Evolutionary conservation across 23 red algal genomes (phyloP).

Genomic region (Gracilaria domingensis): DNA sequence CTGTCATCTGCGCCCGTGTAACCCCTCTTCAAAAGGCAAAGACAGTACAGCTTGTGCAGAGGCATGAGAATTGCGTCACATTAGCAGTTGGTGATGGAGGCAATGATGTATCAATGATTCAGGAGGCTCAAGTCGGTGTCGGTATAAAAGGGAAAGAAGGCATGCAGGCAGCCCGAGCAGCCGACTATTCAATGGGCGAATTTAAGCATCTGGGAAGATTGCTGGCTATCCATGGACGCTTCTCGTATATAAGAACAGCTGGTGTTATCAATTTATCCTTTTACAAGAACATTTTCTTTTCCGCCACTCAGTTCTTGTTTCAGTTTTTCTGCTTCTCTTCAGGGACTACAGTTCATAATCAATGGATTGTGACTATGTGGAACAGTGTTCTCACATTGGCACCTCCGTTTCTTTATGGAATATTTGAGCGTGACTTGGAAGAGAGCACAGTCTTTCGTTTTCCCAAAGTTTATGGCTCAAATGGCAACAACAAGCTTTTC

Average conservation of each 20-base stretch:
- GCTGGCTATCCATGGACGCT: conserved; percentile 87
- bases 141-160: conserved; percentile 95
- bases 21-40: conserved; percentile 94
- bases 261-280: conserved; percentile 90
- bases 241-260: conserved; percentile 80
- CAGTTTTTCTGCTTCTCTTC: conserved; percentile 89
- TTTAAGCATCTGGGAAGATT: conserved; percentile 83
- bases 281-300: conserved; percentile 91
- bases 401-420: conserved; percentile 78
- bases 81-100: conserved; percentile 92
- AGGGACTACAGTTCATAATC: conserved; percentile 77
- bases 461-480: conserved; percentile 72
- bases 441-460: conserved; percentile 70
- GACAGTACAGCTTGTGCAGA: conserved; percentile 78
- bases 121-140: conserved; percentile 93
- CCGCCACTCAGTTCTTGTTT: conserved; percentile 77
- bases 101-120: conserved; percentile 98
- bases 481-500: conserved; percentile 65
- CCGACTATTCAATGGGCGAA: conserved; percentile 86
- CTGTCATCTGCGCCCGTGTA: conserved; percentile 92
- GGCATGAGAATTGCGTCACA: conserved; percentile 67
- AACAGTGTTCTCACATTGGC: conserved; percentile 83
- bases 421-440: conserved; percentile 91
- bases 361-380: conserved; percentile 83
- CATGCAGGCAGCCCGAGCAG: conserved; percentile 82